These are phyloP conservation scores for Candida ortonii DNA, from an alignment of 805 yeast species.

Conservation along the genomic window DNA sequence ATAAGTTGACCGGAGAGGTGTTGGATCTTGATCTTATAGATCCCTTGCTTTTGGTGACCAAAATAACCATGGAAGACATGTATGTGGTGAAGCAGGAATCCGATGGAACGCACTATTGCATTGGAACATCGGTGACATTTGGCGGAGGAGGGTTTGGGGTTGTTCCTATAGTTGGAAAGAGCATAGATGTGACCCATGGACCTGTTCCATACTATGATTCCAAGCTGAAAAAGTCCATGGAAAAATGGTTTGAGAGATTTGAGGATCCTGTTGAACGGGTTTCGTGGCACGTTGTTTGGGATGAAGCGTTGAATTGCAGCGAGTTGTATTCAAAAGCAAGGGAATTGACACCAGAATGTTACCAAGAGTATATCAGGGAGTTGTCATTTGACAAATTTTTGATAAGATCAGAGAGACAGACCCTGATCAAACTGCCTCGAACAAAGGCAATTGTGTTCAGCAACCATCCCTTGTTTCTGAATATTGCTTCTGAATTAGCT, in stretches of 20 bases:
- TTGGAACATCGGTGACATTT: conserved; percentile 51
- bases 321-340: conserved; percentile 32
- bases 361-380: conserved; percentile 32
- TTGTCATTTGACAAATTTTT: conserved; percentile 39
- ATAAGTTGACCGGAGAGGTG: conserved; percentile 42
- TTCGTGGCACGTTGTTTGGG: conserved; percentile 52
- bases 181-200: conserved; percentile 43
- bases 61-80: conserved; percentile 50
- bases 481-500: conserved; percentile 38
- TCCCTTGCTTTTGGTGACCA: conserved; percentile 43
- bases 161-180: conserved; percentile 29
- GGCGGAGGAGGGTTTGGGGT: conserved; percentile 53
- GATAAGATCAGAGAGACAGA: conserved; percentile 47
- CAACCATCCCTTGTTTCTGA: conserved; percentile 36
- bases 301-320: conserved; percentile 34
- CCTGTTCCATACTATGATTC: conserved; percentile 49
- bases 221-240: conserved; percentile 47
- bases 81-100: conserved; percentile 39
- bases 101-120: conserved; percentile 40
- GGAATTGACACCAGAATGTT: conserved; percentile 35
- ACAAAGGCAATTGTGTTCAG: conserved; percentile 29
- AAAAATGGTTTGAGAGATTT: conserved; percentile 46
- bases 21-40: conserved; percentile 44
- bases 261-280: conserved; percentile 46
- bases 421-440: conserved; percentile 45